A percentile compares a stretch with the other conserved stretches of the same genome.
Evolutionary conservation across 2,329 filamentous ascomycete species (phyloP).

Genomic region (Sordariomycetes sp.): DNA sequence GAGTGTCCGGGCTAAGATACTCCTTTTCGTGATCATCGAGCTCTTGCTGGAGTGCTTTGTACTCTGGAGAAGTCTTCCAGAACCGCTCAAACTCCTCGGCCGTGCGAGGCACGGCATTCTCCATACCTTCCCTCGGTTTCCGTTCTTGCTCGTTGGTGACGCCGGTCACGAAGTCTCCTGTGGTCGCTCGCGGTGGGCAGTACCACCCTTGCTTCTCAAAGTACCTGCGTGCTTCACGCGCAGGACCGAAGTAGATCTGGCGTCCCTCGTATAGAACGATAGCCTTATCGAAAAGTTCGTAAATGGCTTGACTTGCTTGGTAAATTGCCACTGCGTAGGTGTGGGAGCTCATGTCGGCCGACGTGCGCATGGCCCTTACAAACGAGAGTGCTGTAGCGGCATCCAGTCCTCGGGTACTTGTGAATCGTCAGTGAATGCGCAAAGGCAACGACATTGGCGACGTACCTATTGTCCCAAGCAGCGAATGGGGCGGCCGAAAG

Average conservation of each 20-base stretch:
- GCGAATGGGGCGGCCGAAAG: slow-evolving; percentile 48
- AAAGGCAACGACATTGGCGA: neutral
- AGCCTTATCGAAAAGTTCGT: slow-evolving; percentile 68
- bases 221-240: slow-evolving; percentile 48
- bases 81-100: slow-evolving; percentile 56
- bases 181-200: slow-evolving; percentile 58
- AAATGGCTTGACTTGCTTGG: slow-evolving; percentile 61
- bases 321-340: slow-evolving; percentile 60
- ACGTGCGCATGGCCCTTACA: slow-evolving; percentile 54
- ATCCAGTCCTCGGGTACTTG: slow-evolving; percentile 59
- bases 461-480: slow-evolving; percentile 59
- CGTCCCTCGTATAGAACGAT: slow-evolving; percentile 68
- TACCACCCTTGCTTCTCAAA: slow-evolving; percentile 62
- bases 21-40: slow-evolving; percentile 40
- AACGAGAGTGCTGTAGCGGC: slow-evolving; percentile 67
- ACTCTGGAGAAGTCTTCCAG: slow-evolving; percentile 37
- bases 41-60: slow-evolving; percentile 29
- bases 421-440: neutral
- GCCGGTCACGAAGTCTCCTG: slow-evolving; percentile 60
- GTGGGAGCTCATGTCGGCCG: slow-evolving; percentile 54
- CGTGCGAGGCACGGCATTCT: slow-evolving; percentile 54
- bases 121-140: slow-evolving; percentile 44
- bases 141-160: slow-evolving; percentile 58
- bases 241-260: slow-evolving; percentile 67
- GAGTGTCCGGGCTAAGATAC: slow-evolving; percentile 14